phyloP scores from a whole-genome alignment of 768 basidiomycete species.

The Tylopilus sp. region DNA sequence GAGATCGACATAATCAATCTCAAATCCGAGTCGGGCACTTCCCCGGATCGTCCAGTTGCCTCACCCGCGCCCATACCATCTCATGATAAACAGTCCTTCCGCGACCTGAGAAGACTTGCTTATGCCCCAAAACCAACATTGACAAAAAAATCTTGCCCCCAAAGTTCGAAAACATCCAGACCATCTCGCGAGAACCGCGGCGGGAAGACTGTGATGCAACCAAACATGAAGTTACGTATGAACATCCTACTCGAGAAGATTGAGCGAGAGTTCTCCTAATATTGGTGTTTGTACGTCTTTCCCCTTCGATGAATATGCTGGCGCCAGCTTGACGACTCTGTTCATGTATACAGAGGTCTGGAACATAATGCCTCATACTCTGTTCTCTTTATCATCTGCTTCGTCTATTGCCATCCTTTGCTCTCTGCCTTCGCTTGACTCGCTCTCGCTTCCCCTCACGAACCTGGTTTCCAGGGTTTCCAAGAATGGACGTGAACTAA shows the following conservation, averaged over 20 bases:
- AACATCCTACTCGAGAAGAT: slow-evolving; percentile 83
- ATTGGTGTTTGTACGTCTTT: slow-evolving; percentile 2
- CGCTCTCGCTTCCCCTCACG: slow-evolving; percentile 45
- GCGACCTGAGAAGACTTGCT: slow-evolving; percentile 59
- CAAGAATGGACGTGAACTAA: slow-evolving; percentile 44
- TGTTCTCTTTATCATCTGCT: slow-evolving; percentile 54
- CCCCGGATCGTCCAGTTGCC: slow-evolving; percentile 1
- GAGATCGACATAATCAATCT: background rate
- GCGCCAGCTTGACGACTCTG: background rate
- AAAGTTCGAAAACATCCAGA: slow-evolving; percentile 27
- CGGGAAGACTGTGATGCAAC: slow-evolving; percentile 38
- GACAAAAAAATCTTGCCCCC: slow-evolving; percentile 50
- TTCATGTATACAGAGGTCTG: background rate
- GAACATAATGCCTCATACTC: slow-evolving; percentile 34
- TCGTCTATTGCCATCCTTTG: slow-evolving; percentile 40
- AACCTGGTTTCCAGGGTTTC: slow-evolving; percentile 62
- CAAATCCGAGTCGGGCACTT: background rate
- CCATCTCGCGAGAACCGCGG: slow-evolving; percentile 15
- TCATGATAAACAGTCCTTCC: slow-evolving; percentile 36
- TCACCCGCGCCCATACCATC: slow-evolving; percentile 2
- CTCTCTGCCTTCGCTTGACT: slow-evolving; percentile 22
- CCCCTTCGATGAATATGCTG: background rate
- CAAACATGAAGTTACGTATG: slow-evolving; percentile 88
- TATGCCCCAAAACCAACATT: slow-evolving; percentile 59
- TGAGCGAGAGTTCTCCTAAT: slow-evolving; percentile 52